Evolutionary conservation across 2,329 filamentous ascomycete species (phyloP).

Genomic region (Capronia coronata): DNA sequence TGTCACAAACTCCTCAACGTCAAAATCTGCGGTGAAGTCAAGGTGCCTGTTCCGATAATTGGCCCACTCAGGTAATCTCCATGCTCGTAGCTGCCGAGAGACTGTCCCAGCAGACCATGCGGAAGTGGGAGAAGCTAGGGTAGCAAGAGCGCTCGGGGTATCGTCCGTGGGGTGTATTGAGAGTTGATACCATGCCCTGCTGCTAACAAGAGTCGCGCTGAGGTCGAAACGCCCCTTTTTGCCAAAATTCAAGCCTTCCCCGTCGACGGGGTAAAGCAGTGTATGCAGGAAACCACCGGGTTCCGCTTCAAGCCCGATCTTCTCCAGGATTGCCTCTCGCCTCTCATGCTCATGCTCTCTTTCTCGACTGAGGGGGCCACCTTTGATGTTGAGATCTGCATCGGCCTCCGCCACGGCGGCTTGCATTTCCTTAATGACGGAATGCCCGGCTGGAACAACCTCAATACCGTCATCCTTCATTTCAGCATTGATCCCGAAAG

Average conservation of each 20-base stretch:
- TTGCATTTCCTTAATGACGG: constrained; percentile 80
- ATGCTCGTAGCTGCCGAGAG: constrained; percentile 84
- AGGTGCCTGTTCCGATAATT: constrained; percentile 85
- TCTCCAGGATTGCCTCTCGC: constrained; percentile 76
- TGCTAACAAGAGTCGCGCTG: constrained; percentile 65
- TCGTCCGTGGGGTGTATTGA: constrained; percentile 88
- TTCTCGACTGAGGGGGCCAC: constrained; percentile 61
- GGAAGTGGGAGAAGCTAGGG: constrained; percentile 64
- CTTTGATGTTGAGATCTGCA: constrained; percentile 70
- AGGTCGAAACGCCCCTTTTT: constrained; percentile 74
- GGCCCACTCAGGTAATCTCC: constrained; percentile 93
- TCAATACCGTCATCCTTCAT: constrained; percentile 94
- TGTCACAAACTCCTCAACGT: constrained; percentile 81
- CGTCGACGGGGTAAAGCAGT: constrained; percentile 70
- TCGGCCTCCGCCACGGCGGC: constrained; percentile 70
- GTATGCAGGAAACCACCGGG: constrained; percentile 75
- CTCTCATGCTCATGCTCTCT: constrained; percentile 73
- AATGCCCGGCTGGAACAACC: constrained; percentile 66
- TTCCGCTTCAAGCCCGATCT: constrained; percentile 73
- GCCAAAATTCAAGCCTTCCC: constrained; percentile 74
- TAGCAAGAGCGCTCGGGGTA: constrained; percentile 65
- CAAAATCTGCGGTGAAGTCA: constrained; percentile 95
- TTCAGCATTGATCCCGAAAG: constrained; percentile 86
- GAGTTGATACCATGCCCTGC: constrained; percentile 91
- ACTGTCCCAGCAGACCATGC: constrained; percentile 91